Conservation (phyloP, 23 red algal genomes). For the Agarophyton chilense region DNA sequence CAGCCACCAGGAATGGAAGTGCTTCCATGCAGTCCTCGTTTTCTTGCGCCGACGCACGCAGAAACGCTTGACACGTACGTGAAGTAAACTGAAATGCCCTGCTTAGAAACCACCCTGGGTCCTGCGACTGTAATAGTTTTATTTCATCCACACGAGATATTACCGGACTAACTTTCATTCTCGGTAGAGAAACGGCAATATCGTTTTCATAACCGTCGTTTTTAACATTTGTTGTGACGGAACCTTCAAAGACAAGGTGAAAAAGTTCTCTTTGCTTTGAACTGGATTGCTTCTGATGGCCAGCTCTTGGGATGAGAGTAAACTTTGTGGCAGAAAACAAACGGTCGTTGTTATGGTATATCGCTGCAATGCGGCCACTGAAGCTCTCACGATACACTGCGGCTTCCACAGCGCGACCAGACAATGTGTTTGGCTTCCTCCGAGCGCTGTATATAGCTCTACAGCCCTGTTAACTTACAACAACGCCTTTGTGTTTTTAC, state of each 20-base stretch:
- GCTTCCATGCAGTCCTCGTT: background rate
- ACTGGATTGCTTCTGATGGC: background rate
- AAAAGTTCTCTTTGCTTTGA: background rate
- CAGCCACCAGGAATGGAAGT: background rate
- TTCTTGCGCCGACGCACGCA: background rate
- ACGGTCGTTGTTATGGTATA: constrained; percentile 9
- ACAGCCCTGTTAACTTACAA: constrained; percentile 8
- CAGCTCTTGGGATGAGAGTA: background rate
- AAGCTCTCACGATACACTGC: constrained; percentile 8
- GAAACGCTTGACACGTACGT: constrained; percentile 18
- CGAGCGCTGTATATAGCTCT: constrained; percentile 8
- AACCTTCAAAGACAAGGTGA: background rate
- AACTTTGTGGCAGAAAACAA: background rate
- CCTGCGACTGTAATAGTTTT: constrained; percentile 15
- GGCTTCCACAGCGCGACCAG: background rate
- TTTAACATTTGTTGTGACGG: no score
- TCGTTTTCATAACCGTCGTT: background rate
- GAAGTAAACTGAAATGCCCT: constrained; percentile 42
- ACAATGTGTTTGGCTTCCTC: background rate
- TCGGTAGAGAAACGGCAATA: background rate
- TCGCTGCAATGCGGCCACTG: background rate
- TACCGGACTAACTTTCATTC: background rate
- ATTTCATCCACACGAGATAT: background rate
- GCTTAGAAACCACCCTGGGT: constrained; percentile 23
- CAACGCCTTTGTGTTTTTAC: constrained; percentile 26